phyloP scores from a whole-genome alignment of 2,329 filamentous ascomycete species.

The Phialophora expanda region DNA sequence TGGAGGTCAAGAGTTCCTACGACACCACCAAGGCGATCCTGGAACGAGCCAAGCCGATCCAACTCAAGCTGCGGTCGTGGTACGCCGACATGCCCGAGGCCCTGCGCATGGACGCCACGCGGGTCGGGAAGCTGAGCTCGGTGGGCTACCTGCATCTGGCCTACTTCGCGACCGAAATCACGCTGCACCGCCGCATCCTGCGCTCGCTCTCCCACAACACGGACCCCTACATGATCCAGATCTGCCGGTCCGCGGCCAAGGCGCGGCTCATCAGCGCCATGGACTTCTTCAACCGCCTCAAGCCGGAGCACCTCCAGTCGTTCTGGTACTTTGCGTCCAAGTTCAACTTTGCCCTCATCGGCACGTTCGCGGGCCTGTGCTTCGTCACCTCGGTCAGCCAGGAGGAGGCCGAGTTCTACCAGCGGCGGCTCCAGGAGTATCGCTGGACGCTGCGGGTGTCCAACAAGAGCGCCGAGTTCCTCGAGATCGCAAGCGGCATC shows the following conservation, averaged over 20 bases:
- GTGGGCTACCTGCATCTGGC: constrained; percentile 53
- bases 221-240: constrained; percentile 75
- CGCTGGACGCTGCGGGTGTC: constrained; percentile 91
- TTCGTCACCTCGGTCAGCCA: constrained; percentile 86
- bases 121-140: constrained; percentile 50
- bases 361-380: constrained; percentile 82
- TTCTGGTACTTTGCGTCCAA: constrained; percentile 71
- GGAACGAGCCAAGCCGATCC: constrained; percentile 60
- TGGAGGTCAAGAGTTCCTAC: constrained; percentile 35
- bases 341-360: constrained; percentile 87
- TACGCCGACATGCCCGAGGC: constrained; percentile 55
- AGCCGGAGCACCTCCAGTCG: constrained; percentile 80
- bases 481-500: constrained; percentile 40
- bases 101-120: constrained; percentile 56
- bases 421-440: constrained; percentile 82
- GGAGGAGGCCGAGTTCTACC: constrained; percentile 93
- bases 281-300: constrained; percentile 94
- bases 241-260: constrained; percentile 91
- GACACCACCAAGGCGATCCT: constrained; percentile 55
- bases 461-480: constrained; percentile 40
- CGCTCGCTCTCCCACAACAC: constrained; percentile 47
- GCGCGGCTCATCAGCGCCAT: constrained; percentile 93
- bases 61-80: constrained; percentile 60
- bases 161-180: constrained; percentile 55
- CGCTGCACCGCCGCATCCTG: constrained; percentile 52